A percentile compares a stretch with the other conserved stretches of the same genome.
phyloP scores from a whole-genome alignment of 2,329 filamentous ascomycete species.

The Curvularia sp. region DNA sequence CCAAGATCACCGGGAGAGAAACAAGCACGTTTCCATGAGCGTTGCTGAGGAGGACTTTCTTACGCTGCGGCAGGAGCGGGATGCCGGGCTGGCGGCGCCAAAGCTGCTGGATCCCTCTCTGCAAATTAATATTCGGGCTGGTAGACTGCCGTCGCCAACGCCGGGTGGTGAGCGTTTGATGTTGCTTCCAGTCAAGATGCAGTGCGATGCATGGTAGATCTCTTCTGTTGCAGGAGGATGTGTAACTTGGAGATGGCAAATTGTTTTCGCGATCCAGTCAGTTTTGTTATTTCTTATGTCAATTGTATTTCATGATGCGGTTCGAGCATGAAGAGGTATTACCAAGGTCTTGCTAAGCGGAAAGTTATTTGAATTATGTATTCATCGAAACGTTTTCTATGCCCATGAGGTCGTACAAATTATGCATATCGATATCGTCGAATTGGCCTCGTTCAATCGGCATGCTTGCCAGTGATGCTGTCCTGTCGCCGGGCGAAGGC shows the following conservation, averaged over 20 bases:
- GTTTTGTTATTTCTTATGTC: not conserved
- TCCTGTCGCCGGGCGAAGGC: not conserved
- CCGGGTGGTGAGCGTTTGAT: constrained; percentile 11
- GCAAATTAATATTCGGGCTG: constrained; percentile 52
- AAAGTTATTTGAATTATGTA: not conserved
- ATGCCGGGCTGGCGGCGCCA: constrained; percentile 41
- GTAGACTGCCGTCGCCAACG: constrained; percentile 37
- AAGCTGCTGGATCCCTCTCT: constrained; percentile 49
- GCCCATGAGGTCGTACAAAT: constrained; percentile 22
- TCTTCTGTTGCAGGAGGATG: not conserved
- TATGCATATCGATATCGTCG: constrained; percentile 16
- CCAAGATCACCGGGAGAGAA: constrained; percentile 41
- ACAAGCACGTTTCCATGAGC: constrained; percentile 45
- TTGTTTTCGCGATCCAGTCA: not conserved
- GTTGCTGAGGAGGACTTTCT: constrained; percentile 46
- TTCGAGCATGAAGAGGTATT: not conserved
- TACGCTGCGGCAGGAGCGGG: constrained; percentile 38
- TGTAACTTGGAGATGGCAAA: not conserved
- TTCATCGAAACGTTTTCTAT: constrained; percentile 12
- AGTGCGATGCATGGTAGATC: constrained; percentile 5
- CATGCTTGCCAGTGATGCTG: not conserved
- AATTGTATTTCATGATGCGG: not conserved
- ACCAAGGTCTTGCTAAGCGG: not conserved
- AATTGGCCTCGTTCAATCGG: constrained; percentile 7
- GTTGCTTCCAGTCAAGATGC: constrained; percentile 13